phyloP scores from a whole-genome alignment of 768 basidiomycete genomes.

The Boletus huronensis region DNA sequence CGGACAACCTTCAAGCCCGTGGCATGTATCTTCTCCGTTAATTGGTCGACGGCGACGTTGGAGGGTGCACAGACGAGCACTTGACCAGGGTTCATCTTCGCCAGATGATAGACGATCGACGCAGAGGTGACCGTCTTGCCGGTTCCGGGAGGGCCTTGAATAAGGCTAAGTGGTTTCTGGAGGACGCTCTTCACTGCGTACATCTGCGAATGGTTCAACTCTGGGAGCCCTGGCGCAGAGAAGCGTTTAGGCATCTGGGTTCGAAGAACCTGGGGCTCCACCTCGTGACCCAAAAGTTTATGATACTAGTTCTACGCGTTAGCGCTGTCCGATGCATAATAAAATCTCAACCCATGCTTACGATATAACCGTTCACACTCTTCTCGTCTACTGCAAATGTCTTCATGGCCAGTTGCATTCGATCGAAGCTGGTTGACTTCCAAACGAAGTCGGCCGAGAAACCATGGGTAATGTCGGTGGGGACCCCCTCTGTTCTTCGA shows the following conservation, averaged over 20 bases:
- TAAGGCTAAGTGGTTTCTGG: constrained; percentile 95
- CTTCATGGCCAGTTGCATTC: constrained; percentile 99
- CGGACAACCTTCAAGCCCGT: constrained; percentile 99
- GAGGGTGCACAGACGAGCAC: constrained; percentile 98
- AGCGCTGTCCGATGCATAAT: not conserved
- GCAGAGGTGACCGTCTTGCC: constrained; percentile 99
- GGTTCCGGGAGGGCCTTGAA: constrained; percentile 98
- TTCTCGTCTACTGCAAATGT: constrained; percentile 99
- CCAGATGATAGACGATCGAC: constrained; percentile 96
- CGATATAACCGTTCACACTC: constrained; percentile 98
- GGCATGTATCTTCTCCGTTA: constrained; percentile 98
- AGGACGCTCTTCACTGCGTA: constrained; percentile 98
- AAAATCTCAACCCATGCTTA: constrained; percentile 39
- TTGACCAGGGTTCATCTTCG: constrained; percentile 99
- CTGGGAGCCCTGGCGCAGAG: constrained; percentile 94
- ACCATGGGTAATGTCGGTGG: constrained; percentile 89
- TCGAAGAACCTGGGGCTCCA: constrained; percentile 87
- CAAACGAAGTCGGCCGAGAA: constrained; percentile 99
- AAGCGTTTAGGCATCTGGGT: constrained; percentile 97
- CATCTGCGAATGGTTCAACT: constrained; percentile 99
- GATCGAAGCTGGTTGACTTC: constrained; percentile 99
- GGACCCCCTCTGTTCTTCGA: constrained; percentile 86
- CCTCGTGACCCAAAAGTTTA: constrained; percentile 95
- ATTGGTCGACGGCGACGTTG: constrained; percentile 98
- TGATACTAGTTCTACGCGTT: constrained; percentile 67